A percentile compares a stretch with the other conserved stretches of the same genome.
These are phyloP conservation scores for Phanerodontia chrysosporium DNA, from an alignment of 768 basidiomycete genomes.

Conservation along the genomic window DNA sequence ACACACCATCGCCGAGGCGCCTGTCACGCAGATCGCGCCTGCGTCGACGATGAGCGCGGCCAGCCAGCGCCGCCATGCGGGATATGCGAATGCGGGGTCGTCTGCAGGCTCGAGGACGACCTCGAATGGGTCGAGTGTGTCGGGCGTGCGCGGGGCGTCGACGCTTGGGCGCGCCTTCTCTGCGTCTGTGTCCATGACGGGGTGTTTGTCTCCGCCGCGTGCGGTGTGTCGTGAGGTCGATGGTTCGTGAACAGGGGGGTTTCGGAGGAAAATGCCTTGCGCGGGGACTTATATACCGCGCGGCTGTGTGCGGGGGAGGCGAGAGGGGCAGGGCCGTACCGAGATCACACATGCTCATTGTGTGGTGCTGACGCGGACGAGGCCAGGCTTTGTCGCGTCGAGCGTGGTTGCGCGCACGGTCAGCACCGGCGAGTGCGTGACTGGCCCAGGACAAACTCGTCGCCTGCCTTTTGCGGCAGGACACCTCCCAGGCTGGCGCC, in stretches of 20 bases:
- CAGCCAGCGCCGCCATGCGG: conserved; percentile 18
- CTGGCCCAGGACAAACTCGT: neutral
- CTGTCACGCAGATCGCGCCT: conserved; percentile 21
- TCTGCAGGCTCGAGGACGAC: conserved; percentile 17
- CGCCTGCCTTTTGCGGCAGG: no score
- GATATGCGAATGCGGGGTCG: conserved; percentile 16
- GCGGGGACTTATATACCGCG: no score
- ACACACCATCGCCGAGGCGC: conserved; percentile 22
- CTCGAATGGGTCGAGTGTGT: conserved; percentile 8
- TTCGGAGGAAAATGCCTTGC: no score
- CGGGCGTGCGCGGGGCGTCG: no score
- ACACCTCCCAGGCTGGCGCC: no score
- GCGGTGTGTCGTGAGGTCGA: neutral
- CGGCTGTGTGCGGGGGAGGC: no score
- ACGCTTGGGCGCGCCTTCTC: neutral
- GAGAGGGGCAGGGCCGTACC: no score
- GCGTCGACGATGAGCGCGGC: conserved; percentile 17
- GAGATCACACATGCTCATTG: neutral
- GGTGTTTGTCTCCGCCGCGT: neutral
- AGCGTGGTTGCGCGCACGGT: neutral
- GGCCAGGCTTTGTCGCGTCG: neutral
- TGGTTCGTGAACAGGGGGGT: no score
- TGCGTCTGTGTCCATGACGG: neutral
- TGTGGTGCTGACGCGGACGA: neutral
- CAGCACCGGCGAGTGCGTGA: neutral